phyloP scores from a whole-genome alignment of 83 land plant genomes.

The Larix sibirica region DNA sequence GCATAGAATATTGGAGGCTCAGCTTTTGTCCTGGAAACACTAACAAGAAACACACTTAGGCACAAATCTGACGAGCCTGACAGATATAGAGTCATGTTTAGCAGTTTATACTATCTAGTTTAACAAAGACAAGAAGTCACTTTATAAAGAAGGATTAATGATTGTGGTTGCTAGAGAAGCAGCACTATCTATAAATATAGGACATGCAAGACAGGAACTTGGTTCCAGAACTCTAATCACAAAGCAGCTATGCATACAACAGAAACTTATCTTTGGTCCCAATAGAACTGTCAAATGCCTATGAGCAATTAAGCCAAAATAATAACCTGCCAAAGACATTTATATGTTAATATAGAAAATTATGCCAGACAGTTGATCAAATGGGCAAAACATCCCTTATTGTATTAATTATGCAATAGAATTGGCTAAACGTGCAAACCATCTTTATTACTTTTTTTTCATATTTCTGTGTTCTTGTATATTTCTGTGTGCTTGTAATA shows the following conservation, averaged over 20 bases:
- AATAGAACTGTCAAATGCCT: slow-evolving; percentile 67
- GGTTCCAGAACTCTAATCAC: neutral
- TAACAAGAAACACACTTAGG: slow-evolving; percentile 1
- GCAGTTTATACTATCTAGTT: neutral
- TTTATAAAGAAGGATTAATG: too few species aligned
- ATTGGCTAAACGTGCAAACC: too few species aligned
- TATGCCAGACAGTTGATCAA: neutral
- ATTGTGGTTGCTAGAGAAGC: too few species aligned
- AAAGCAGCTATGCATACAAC: slow-evolving; percentile 34
- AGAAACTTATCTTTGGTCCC: slow-evolving; percentile 81
- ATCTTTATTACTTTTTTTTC: neutral
- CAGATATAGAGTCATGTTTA: neutral
- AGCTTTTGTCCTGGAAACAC: slow-evolving; percentile 70
- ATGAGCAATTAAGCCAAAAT: slow-evolving; percentile 61
- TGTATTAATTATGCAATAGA: too few species aligned
- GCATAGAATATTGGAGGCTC: slow-evolving; percentile 86
- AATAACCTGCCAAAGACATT: slow-evolving; percentile 21
- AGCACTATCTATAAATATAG: too few species aligned
- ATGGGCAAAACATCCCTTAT: too few species aligned
- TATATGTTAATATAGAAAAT: neutral
- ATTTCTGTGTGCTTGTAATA: too few species aligned
- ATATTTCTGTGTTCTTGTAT: neutral
- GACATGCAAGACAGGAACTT: neutral
- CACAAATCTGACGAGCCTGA: neutral
- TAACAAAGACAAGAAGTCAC: neutral